phyloP scores from a whole-genome alignment of 257 asterid genomes.

The Nicotiana knightiana region DNA sequence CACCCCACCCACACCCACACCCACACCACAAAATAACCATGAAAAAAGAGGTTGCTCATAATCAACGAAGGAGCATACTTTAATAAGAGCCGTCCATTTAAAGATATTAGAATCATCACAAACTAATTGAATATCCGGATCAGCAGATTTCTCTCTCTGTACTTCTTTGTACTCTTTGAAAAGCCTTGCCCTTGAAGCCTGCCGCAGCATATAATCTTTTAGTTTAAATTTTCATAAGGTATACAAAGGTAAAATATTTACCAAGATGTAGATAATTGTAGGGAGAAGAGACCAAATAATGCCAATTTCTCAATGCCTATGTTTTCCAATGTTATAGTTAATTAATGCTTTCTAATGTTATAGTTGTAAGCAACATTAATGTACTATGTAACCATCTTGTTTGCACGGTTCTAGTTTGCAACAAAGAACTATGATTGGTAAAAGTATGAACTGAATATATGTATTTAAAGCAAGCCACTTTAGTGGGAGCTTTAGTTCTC shows the following conservation, averaged over 20 bases:
- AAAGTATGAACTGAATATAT: not conserved
- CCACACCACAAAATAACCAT: not conserved
- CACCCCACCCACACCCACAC: no score
- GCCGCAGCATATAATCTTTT: not conserved
- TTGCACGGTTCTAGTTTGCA: not conserved
- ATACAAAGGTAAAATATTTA: not conserved
- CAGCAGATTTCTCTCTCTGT: constrained; percentile 84
- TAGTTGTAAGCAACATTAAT: not conserved
- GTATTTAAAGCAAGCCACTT: not conserved
- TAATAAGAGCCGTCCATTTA: constrained; percentile 96
- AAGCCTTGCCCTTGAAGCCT: constrained; percentile 97
- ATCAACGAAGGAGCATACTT: constrained; percentile 32
- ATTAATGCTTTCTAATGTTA: not conserved
- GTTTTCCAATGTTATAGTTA: not conserved
- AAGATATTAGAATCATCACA: constrained; percentile 93
- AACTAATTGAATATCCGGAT: constrained; percentile 92
- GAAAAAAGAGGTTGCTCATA: not conserved
- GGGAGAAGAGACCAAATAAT: not conserved
- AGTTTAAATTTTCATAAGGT: not conserved
- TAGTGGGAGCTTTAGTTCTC: no score
- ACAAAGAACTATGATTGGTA: not conserved
- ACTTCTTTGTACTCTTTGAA: constrained; percentile 98
- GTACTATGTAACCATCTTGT: not conserved
- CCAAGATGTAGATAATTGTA: not conserved
- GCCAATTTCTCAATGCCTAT: not conserved